These are phyloP conservation scores for Zymoseptoria crescenta DNA, from an alignment of 2,329 filamentous ascomycete species.

Conservation along the genomic window DNA sequence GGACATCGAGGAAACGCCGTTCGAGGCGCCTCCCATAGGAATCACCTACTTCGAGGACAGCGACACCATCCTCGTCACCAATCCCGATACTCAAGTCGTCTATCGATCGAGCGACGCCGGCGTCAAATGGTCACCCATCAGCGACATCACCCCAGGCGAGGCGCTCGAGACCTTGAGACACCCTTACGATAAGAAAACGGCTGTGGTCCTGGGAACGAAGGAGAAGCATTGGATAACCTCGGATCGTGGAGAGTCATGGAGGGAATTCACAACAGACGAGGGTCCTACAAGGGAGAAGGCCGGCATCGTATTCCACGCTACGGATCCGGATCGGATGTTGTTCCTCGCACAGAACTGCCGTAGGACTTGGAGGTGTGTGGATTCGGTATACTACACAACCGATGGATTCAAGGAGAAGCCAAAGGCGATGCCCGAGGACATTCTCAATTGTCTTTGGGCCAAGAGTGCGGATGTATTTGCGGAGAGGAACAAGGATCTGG, in stretches of 20 bases:
- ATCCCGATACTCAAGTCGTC: slow-evolving; percentile 55
- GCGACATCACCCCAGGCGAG: slow-evolving; percentile 56
- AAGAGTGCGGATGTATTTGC: slow-evolving; percentile 67
- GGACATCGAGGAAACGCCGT: slow-evolving; percentile 54
- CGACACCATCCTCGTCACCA: slow-evolving; percentile 69
- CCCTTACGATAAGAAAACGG: slow-evolving; percentile 67
- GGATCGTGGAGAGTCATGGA: slow-evolving; percentile 77
- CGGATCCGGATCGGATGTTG: slow-evolving; percentile 75
- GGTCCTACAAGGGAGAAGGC: slow-evolving; percentile 48
- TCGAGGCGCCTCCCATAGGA: slow-evolving; percentile 59
- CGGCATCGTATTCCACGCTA: slow-evolving; percentile 70
- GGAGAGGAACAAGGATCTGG: slow-evolving; percentile 56
- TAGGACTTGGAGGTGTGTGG: slow-evolving; percentile 31
- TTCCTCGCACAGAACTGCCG: slow-evolving; percentile 51
- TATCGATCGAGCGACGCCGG: slow-evolving; percentile 78
- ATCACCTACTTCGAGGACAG: slow-evolving; percentile 90
- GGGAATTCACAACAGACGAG: slow-evolving; percentile 57
- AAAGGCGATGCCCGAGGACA: slow-evolving; percentile 58
- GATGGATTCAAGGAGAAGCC: slow-evolving; percentile 70
- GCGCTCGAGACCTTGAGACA: slow-evolving; percentile 64
- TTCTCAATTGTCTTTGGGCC: slow-evolving; percentile 80
- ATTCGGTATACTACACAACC: slow-evolving; percentile 63
- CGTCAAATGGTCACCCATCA: slow-evolving; percentile 60
- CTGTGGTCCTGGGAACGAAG: slow-evolving; percentile 64
- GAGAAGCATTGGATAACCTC: slow-evolving; percentile 73